A percentile compares a stretch with the other conserved stretches of the same genome.
Evolutionary conservation across 176 grass and related monocot genomes (phyloP).

Genomic region (Puccinellia tenuiflora): DNA sequence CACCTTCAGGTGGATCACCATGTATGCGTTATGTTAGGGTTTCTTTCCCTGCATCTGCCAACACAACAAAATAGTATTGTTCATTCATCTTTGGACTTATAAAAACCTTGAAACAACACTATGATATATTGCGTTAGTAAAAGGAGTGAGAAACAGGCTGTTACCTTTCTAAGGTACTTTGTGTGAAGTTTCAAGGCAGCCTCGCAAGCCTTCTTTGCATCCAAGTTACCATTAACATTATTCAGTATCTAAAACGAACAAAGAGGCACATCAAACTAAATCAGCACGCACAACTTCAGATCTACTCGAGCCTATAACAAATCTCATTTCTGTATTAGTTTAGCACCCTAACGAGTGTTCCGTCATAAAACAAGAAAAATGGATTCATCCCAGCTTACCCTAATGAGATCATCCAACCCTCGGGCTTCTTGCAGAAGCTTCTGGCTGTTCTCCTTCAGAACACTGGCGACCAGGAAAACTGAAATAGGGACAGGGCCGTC

Average conservation of each 20-base stretch:
- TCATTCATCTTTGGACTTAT: not conserved
- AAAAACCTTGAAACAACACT: not conserved
- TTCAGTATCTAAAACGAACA: constrained; percentile 66
- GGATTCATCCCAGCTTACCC: constrained; percentile 41
- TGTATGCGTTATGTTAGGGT: constrained; percentile 1
- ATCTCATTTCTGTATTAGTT: not conserved
- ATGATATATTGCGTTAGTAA: not conserved
- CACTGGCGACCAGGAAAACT: constrained; percentile 95
- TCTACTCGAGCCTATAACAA: not conserved
- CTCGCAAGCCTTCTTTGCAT: constrained; percentile 83
- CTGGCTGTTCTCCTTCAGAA: constrained; percentile 84
- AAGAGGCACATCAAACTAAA: not conserved
- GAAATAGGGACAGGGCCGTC: constrained; percentile 86
- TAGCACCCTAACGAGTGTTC: not conserved
- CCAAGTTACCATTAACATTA: constrained; percentile 65
- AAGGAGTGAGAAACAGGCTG: not conserved
- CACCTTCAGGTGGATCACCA: not conserved
- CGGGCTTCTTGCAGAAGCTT: constrained; percentile 76
- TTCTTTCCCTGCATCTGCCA: constrained; percentile 41
- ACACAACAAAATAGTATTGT: not conserved
- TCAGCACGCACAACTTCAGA: not conserved
- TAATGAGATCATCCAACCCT: constrained; percentile 82
- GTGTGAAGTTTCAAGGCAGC: constrained; percentile 79
- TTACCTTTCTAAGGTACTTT: constrained; percentile 87
- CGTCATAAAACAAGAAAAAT: not conserved